phyloP scores from a whole-genome alignment of 441 rosid genomes.

The Euphorbia schlechtendalii region DNA sequence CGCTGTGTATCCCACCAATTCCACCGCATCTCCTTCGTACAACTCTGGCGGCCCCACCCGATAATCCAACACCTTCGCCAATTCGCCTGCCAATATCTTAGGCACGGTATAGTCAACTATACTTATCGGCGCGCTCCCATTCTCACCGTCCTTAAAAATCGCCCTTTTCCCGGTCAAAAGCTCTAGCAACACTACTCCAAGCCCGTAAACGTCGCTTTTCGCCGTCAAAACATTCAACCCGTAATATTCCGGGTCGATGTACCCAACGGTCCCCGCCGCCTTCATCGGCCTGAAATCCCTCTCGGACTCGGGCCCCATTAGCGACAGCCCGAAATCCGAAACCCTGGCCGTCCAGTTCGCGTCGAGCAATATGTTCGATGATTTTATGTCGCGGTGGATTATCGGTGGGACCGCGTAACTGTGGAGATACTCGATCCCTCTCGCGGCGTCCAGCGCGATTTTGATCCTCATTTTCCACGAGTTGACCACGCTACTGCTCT shows the following conservation, averaged over 20 bases:
- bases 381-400: slow-evolving; percentile 89
- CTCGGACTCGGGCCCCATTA: slow-evolving; percentile 60
- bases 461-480: slow-evolving; percentile 86
- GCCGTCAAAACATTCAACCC: slow-evolving; percentile 59
- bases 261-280: slow-evolving; percentile 89
- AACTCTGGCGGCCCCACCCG: slow-evolving; percentile 50
- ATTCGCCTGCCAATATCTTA: slow-evolving; percentile 32
- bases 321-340: slow-evolving; percentile 80
- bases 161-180: slow-evolving; percentile 83
- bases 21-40: slow-evolving; percentile 68
- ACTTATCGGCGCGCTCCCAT: slow-evolving; percentile 43
- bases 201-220: slow-evolving; percentile 85
- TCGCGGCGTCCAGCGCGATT: slow-evolving; percentile 79
- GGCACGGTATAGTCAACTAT: slow-evolving; percentile 74
- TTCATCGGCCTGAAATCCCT: slow-evolving; percentile 41
- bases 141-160: slow-evolving; percentile 40
- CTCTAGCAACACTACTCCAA: no score
- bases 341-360: slow-evolving; percentile 70
- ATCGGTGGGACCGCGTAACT: slow-evolving; percentile 83
- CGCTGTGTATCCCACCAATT: slow-evolving; percentile 75
- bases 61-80: slow-evolving; percentile 44
- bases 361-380: slow-evolving; percentile 77
- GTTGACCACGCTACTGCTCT: slow-evolving; percentile 43
- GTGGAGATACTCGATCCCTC: slow-evolving; percentile 85
- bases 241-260: slow-evolving; percentile 90